A percentile compares a stretch with the other conserved stretches of the same genome.
phyloP scores from a whole-genome alignment of 495 filamentous ascomycete species.

The Cudoniella acicularis region DNA sequence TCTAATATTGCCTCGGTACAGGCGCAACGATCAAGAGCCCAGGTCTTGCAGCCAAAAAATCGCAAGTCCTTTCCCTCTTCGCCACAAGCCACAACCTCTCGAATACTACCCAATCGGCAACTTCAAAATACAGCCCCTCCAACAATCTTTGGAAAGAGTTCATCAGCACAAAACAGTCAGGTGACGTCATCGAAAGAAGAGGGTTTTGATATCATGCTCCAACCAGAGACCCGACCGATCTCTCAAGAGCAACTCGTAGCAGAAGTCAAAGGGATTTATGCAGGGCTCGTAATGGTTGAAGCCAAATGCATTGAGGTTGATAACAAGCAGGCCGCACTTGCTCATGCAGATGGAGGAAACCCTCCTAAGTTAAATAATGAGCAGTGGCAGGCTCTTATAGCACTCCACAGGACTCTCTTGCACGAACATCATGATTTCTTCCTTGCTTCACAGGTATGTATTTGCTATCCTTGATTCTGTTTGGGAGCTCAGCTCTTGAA shows the following conservation, averaged over 20 bases:
- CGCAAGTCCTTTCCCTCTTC: not conserved
- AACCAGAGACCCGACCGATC: slow-evolving; percentile 63
- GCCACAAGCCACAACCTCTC: not conserved
- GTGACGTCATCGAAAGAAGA: slow-evolving; percentile 22
- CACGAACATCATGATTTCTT: slow-evolving; percentile 75
- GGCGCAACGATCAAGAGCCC: slow-evolving; percentile 2
- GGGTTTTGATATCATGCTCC: slow-evolving; percentile 19
- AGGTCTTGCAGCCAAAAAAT: not conserved
- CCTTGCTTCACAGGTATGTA: slow-evolving; percentile 69
- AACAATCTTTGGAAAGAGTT: not conserved
- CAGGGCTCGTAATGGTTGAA: slow-evolving; percentile 73
- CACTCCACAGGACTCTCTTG: slow-evolving; percentile 66
- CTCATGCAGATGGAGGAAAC: slow-evolving; percentile 26
- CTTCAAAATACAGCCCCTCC: not conserved
- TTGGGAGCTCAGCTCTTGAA: no score
- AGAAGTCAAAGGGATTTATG: slow-evolving; percentile 72
- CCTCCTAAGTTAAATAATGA: slow-evolving; percentile 46
- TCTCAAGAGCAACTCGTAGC: slow-evolving; percentile 66
- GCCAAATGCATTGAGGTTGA: slow-evolving; percentile 71
- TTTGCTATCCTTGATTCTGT: no score
- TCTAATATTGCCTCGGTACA: not conserved
- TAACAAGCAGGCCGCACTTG: slow-evolving; percentile 37
- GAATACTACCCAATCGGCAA: not conserved
- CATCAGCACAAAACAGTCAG: not conserved
- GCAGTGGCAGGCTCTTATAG: slow-evolving; percentile 70